phyloP scores from a whole-genome alignment of 1,139 yeast genomes.

The Debaryomyces robertsiae region DNA sequence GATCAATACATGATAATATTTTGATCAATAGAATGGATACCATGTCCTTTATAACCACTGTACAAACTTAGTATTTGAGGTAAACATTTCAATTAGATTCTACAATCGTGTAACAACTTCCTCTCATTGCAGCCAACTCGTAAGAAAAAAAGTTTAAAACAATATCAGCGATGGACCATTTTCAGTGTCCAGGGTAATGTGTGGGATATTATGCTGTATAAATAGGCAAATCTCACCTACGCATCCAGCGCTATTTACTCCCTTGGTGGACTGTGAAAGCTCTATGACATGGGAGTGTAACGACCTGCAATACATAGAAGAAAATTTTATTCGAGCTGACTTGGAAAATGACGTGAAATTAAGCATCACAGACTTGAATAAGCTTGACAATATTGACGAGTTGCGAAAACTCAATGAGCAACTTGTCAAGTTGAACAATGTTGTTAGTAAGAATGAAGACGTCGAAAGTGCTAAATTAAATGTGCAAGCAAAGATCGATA shows the following conservation, averaged over 20 bases:
- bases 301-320: conserved; percentile 18
- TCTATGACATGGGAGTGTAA: conserved; percentile 24
- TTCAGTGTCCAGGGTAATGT: conserved; percentile 30
- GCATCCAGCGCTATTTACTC: conserved; percentile 1
- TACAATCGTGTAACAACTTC: no score
- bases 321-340: conserved; percentile 20
- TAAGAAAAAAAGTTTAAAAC: background rate
- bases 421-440: conserved; percentile 31
- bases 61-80: no score
- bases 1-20: no score
- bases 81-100: no score
- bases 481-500: conserved; percentile 20
- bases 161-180: background rate
- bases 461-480: conserved; percentile 10
- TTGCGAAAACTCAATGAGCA: conserved; percentile 26
- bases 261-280: background rate
- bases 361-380: conserved; percentile 25
- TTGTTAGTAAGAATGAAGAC: conserved; percentile 27
- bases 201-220: conserved; percentile 25
- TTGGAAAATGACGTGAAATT: conserved; percentile 19
- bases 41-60: no score
- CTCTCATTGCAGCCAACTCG: background rate
- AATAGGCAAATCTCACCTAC: conserved; percentile 3
- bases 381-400: conserved; percentile 28
- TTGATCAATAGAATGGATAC: no score